These are phyloP conservation scores for Lactuca saligna DNA, from an alignment of 129 eudicot species.

Conservation along the genomic window DNA sequence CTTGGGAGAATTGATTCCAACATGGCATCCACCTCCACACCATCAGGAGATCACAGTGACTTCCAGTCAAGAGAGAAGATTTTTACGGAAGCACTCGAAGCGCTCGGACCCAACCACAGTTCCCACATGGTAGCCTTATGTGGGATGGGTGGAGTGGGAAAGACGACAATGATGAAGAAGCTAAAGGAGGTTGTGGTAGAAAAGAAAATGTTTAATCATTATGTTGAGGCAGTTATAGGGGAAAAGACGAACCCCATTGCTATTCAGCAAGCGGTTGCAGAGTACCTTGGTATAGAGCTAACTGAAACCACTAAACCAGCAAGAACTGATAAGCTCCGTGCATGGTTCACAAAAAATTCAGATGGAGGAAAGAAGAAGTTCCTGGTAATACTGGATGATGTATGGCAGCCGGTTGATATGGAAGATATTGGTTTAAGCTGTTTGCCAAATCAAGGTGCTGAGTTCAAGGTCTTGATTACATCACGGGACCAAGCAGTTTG, in stretches of 20 bases:
- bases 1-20: too few species aligned
- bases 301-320: not conserved
- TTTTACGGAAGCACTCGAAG: too few species aligned
- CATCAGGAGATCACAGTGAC: too few species aligned
- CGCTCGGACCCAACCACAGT: too few species aligned
- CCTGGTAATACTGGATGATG: conserved; percentile 3
- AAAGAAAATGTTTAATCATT: not conserved
- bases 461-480: conserved; percentile 7
- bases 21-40: too few species aligned
- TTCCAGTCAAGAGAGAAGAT: too few species aligned
- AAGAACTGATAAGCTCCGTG: conserved; percentile 3
- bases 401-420: not conserved
- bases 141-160: too few species aligned
- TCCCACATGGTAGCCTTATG: too few species aligned
- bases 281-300: not conserved
- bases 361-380: not conserved
- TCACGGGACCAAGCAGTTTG: not conserved
- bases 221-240: conserved; percentile 6
- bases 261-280: conserved; percentile 4
- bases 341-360: not conserved
- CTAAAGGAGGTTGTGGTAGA: too few species aligned
- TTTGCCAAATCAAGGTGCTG: not conserved
- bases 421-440: conserved; percentile 7
- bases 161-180: too few species aligned
- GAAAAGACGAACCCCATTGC: not conserved